Evolutionary conservation across 169 alveolate species (phyloP), one percentile per base, ranked within the genome.

Genomic region (Cryptosporidium sp.): DNA sequence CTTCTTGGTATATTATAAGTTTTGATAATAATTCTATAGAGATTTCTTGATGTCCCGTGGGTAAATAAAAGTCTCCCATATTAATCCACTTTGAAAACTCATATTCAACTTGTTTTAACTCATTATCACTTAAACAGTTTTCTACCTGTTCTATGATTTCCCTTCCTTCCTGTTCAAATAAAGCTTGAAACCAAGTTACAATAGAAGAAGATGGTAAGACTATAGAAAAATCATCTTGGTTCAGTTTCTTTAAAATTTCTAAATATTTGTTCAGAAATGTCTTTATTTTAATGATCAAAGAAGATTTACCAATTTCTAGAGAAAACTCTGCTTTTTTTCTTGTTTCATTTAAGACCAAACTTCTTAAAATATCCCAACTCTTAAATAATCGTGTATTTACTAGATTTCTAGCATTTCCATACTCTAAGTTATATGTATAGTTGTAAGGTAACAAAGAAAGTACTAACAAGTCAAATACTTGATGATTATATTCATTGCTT

Each of bases 301-400:
- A 0, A 14, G 56, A 60, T 29, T 35, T 73, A 3, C 33, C 44
- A 1, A 31, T 56, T 29, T 37, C 58, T 35, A n/a, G 4, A 48
- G 69, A 23, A 14, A 31, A 37, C 3, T 14, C 53, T 26, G 52
- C 29, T 16, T 73, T 21, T 9, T n/a, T 44, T 26, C 29, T 31
- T 35, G 8, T 73, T 48, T 26, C 52, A 56, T 21, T 73, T 35
- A 31, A 33, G 1, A 51, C 70, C 21, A 73, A n/a, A 73, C 8
- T 73, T 10, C 45, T 73, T 8, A 73, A 26, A 16, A 73, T 31
- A 1, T 35, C 68, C 86, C 86, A 73, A 12, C 86, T 53, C 33
- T 33, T 60, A 33, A 39, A 7, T 23, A 10, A 39, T 23, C 37
- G 26, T 31, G 26, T 69, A 18, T 69, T 31, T 29, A 51, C 67